A percentile compares a stretch with the other conserved stretches of the same genome.
These are phyloP conservation scores for Blastobotrys apis DNA, from an alignment of 1,139 yeast species.

Conservation along the genomic window DNA sequence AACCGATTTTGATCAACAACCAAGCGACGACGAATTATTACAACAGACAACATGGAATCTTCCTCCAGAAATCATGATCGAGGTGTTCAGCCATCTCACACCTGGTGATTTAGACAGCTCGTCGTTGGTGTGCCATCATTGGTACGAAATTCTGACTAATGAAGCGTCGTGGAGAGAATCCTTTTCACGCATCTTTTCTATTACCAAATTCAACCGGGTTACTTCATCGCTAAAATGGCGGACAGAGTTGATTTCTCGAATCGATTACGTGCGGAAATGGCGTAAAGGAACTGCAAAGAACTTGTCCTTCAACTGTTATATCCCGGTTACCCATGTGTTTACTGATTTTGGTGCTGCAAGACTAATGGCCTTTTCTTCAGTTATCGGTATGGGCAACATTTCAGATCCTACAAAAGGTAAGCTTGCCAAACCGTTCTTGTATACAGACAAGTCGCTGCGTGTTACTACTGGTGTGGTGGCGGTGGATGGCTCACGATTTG, in stretches of 20 bases:
- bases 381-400: slow-evolving; percentile 29
- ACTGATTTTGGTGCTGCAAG: slow-evolving; percentile 30
- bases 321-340: slow-evolving; percentile 27
- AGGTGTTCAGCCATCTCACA: slow-evolving; percentile 30
- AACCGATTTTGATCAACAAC: too few relatives aligned
- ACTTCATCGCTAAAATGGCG: slow-evolving; percentile 32
- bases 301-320: slow-evolving; percentile 30
- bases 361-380: slow-evolving; percentile 27
- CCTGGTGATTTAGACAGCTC: slow-evolving; percentile 32
- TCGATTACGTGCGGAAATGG: slow-evolving; percentile 31
- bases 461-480: slow-evolving; percentile 20
- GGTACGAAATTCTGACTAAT: slow-evolving; percentile 32
- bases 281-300: slow-evolving; percentile 28
- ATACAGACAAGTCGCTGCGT: slow-evolving; percentile 26
- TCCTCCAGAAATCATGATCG: slow-evolving; percentile 39
- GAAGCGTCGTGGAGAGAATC: slow-evolving; percentile 36
- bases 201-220: slow-evolving; percentile 28
- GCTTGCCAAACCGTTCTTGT: slow-evolving; percentile 30
- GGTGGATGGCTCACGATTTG: slow-evolving; percentile 34
- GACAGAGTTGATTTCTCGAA: slow-evolving; percentile 30
- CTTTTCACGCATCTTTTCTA: slow-evolving; percentile 23
- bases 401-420: slow-evolving; percentile 36
- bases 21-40: too few relatives aligned
- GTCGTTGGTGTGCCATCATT: slow-evolving; percentile 32
- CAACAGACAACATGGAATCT: slow-evolving; percentile 17